Conservation (phyloP, 169 alveolate genomes). For the Plasmodium falciparum region DNA sequence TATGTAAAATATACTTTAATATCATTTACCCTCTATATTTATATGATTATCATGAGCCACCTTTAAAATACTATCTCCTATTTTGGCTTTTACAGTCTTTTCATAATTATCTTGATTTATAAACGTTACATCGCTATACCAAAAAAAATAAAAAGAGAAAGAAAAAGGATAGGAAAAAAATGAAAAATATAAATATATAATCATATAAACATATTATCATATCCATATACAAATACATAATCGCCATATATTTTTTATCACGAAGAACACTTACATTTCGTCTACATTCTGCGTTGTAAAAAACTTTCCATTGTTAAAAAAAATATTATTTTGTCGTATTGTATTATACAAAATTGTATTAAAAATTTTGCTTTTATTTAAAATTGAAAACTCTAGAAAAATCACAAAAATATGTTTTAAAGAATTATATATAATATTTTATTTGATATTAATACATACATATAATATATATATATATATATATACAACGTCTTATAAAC, state of each 20-base stretch:
- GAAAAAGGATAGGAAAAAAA: neutral
- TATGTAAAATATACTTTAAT: neutral
- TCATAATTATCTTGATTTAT: constrained; percentile 80
- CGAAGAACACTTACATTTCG: constrained; percentile 34
- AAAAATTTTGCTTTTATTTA: constrained; percentile 24
- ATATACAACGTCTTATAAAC: no score
- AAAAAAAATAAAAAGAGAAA: neutral
- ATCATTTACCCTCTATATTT: constrained; percentile 86
- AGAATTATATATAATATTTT: no score
- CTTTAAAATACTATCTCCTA: constrained; percentile 87
- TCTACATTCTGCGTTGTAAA: constrained; percentile 45
- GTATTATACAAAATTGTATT: constrained; percentile 39
- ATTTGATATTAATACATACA: no score
- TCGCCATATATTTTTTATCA: neutral
- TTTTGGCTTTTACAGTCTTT: constrained; percentile 82
- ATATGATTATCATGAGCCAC: constrained; percentile 87
- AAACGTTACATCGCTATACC: constrained; percentile 79
- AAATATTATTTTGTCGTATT: constrained; percentile 21
- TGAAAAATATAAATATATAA: neutral
- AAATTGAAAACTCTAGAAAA: constrained; percentile 29
- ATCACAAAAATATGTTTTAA: neutral
- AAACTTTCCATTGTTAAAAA: constrained; percentile 17
- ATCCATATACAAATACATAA: neutral
- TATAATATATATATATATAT: no score
- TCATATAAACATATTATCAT: neutral